Evolutionary conservation across 1,284 basidiomycete genomes (phyloP).

Genomic region (Blastosporella zonata): DNA sequence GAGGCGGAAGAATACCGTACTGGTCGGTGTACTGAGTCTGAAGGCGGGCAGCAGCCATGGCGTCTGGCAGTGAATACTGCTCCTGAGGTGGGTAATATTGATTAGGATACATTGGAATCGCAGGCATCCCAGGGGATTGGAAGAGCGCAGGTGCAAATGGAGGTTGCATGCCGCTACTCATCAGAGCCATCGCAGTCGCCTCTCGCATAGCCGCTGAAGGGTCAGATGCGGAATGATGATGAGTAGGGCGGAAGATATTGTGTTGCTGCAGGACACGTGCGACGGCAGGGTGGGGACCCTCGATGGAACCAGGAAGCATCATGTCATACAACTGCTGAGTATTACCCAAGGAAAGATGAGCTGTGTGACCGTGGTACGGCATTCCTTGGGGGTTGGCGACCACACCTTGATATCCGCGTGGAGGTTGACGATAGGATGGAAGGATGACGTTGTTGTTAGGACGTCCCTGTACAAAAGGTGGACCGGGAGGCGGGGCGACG

Average conservation of each 20-base stretch:
- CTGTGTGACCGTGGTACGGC: slow-evolving; percentile 54
- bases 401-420: slow-evolving; percentile 53
- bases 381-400: slow-evolving; percentile 52
- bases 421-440: slow-evolving; percentile 54
- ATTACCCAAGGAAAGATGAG: slow-evolving; percentile 64
- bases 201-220: slow-evolving; percentile 68
- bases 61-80: slow-evolving; percentile 49
- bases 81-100: slow-evolving; percentile 68
- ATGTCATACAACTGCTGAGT: slow-evolving; percentile 76
- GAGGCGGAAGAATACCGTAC: slow-evolving; percentile 46
- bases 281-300: slow-evolving; percentile 60
- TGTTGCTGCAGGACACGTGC: slow-evolving; percentile 75
- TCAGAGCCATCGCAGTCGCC: slow-evolving; percentile 57
- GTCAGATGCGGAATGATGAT: slow-evolving; percentile 79
- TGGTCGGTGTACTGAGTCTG: slow-evolving; percentile 59
- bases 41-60: slow-evolving; percentile 50
- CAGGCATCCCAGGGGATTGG: slow-evolving; percentile 45
- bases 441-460: slow-evolving; percentile 43
- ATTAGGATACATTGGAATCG: slow-evolving; percentile 59
- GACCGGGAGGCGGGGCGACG: slow-evolving; percentile 30
- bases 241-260: slow-evolving; percentile 62
- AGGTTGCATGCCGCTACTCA: slow-evolving; percentile 51
- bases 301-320: slow-evolving; percentile 59
- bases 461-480: slow-evolving; percentile 47
- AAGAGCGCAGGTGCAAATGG: slow-evolving; percentile 50